phyloP scores from a whole-genome alignment of 169 alveolate genomes.

The Fabrea salina region DNA sequence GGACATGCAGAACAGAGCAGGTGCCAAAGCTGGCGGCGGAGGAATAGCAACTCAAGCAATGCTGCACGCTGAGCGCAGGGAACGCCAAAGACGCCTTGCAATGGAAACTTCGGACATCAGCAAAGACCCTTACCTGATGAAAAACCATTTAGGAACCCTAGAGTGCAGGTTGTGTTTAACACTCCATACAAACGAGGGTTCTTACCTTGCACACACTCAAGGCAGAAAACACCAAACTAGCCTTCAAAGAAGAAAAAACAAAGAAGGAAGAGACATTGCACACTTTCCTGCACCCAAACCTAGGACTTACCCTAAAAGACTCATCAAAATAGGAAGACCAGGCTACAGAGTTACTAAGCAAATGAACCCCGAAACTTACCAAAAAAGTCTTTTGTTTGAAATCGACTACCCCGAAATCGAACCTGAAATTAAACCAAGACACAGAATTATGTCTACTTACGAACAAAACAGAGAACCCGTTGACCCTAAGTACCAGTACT shows the following conservation, averaged over 20 bases:
- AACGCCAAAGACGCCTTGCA: conserved; percentile 93
- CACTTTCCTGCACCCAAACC: conserved; percentile 77
- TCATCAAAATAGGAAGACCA: conserved; percentile 95
- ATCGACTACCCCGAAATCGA: conserved; percentile 94
- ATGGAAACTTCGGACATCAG: conserved; percentile 94
- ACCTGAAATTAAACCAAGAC: conserved; percentile 68
- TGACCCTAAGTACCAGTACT: conserved; percentile 93
- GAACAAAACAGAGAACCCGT: conserved; percentile 93
- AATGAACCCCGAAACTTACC: conserved; percentile 91
- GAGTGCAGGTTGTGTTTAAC: conserved; percentile 96
- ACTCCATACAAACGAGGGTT: conserved; percentile 96
- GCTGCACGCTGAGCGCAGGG: conserved; percentile 93
- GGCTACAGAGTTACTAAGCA: conserved; percentile 95
- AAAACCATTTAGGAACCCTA: conserved; percentile 93
- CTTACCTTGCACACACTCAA: conserved; percentile 98
- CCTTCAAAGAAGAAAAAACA: conserved; percentile 93
- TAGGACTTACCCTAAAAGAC: conserved; percentile 60
- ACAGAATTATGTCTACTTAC: conserved; percentile 96
- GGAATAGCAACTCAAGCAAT: conserved; percentile 96
- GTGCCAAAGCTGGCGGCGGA: conserved; percentile 97
- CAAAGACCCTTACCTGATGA: conserved; percentile 96
- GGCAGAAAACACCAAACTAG: conserved; percentile 96
- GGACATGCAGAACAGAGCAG: conserved; percentile 97
- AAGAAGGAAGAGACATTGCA: conserved; percentile 88
- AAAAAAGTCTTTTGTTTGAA: conserved; percentile 94